These are phyloP conservation scores for Rostrohypoxylon terebratum DNA, from an alignment of 495 filamentous ascomycete genomes.

Conservation along the genomic window DNA sequence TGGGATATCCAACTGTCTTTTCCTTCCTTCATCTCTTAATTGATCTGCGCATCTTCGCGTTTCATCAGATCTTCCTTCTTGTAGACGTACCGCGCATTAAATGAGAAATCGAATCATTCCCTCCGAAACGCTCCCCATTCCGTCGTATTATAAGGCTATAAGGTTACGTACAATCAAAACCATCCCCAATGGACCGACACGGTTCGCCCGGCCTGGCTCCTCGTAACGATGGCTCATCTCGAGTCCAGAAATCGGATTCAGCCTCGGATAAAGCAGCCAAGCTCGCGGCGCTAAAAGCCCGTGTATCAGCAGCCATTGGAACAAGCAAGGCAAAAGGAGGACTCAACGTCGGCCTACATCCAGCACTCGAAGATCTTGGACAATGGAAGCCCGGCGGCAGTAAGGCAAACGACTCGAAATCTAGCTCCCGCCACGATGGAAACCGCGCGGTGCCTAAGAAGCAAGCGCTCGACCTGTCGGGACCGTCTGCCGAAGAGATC, in stretches of 20 bases:
- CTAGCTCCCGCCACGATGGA: slow-evolving; percentile 40
- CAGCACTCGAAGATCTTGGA: slow-evolving; percentile 80
- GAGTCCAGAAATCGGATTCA: slow-evolving; percentile 64
- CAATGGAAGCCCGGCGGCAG: slow-evolving; percentile 66
- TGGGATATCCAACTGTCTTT: not conserved
- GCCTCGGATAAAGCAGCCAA: slow-evolving; percentile 62
- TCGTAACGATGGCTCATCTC: slow-evolving; percentile 62
- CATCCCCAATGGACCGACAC: slow-evolving; percentile 58
- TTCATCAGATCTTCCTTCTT: not conserved
- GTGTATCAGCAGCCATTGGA: slow-evolving; percentile 80
- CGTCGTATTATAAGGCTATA: slow-evolving; percentile 9
- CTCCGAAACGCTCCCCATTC: not conserved
- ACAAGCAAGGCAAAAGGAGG: slow-evolving; percentile 74
- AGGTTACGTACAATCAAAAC: slow-evolving; percentile 36
- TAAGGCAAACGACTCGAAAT: slow-evolving; percentile 46
- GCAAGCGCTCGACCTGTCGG: slow-evolving; percentile 69
- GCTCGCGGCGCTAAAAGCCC: slow-evolving; percentile 80
- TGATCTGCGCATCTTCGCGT: slow-evolving; percentile 8
- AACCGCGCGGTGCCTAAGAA: slow-evolving; percentile 32
- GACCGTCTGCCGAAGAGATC: slow-evolving; percentile 69
- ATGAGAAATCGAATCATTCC: not conserved
- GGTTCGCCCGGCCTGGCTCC: slow-evolving; percentile 62
- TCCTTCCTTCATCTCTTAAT: slow-evolving; percentile 10
- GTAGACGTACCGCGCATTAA: not conserved
- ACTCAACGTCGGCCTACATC: slow-evolving; percentile 89